phyloP scores from a whole-genome alignment of 192 early-diverging fungal genomes.

The Dissophora globulifera region DNA sequence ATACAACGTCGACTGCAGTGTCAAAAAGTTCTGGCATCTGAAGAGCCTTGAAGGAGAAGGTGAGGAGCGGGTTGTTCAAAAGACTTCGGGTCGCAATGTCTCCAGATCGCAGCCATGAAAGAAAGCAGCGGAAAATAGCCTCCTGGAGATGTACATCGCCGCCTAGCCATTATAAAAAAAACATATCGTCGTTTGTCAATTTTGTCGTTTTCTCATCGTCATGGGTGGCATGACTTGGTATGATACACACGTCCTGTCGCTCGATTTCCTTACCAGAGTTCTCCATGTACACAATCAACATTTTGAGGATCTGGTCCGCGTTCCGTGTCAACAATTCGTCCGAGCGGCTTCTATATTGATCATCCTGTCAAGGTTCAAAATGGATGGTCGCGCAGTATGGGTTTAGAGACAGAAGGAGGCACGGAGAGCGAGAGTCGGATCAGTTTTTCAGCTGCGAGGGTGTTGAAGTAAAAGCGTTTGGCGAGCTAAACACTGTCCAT shows the following conservation, averaged over 20 bases:
- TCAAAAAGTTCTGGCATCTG: slow-evolving; percentile 81
- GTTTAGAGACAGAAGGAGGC: too few species aligned
- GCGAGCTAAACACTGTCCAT: too few species aligned
- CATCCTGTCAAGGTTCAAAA: slow-evolving; percentile 57
- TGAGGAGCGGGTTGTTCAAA: slow-evolving; percentile 70
- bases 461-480: too few species aligned
- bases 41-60: slow-evolving; percentile 79
- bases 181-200: too few species aligned
- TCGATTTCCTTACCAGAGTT: slow-evolving; percentile 63
- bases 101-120: slow-evolving; percentile 85
- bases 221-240: too few species aligned
- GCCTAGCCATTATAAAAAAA: slow-evolving; percentile 28
- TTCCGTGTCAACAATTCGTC: slow-evolving; percentile 71
- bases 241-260: too few species aligned
- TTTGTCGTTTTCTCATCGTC: too few species aligned
- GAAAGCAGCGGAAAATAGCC: slow-evolving; percentile 76
- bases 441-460: too few species aligned
- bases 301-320: slow-evolving; percentile 72
- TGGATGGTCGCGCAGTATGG: too few species aligned
- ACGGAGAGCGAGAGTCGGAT: too few species aligned
- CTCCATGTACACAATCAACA: slow-evolving; percentile 78
- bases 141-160: slow-evolving; percentile 69
- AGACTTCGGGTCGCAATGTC: slow-evolving; percentile 76
- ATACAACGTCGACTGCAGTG: slow-evolving; percentile 84
- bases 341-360: slow-evolving; percentile 67